Evolutionary conservation across 2,329 filamentous ascomycete species (phyloP), one percentile per base, ranked within the genome.

Genomic region (Ophiostoma novo-ulmi): DNA sequence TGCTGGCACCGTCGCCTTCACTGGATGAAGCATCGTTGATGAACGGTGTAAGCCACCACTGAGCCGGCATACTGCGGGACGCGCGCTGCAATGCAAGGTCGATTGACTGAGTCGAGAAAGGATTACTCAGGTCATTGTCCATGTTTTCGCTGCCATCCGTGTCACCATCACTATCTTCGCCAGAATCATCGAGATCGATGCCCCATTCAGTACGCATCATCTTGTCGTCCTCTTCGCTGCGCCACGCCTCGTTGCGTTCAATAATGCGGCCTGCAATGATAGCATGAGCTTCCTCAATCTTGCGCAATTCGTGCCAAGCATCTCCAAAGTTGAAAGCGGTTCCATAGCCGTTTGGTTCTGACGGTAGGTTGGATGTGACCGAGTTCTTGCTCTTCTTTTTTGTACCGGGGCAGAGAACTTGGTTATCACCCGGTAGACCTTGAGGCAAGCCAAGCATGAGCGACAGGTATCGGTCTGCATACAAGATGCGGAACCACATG

Each of bases 391-490:
- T 5, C 31, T 39, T 65, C 36, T 17, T 31, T 17, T 39, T 65
- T 1, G 20, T 39, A 5, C 35, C 61, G 11, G 64, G 35, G 22
- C n/a, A 38, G 14, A 61, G 41, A 10, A 71, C 65, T 20, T 63
- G 67, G 17, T 14, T 38, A 55, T 71, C 70, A 63, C 70, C 72
- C 0, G 73, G 70, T 1, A 75, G 74, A 26, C 78, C 80, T 63
- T 81, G 81, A 1, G 82, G 81, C 4, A 85, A 76, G 7, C 83
- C 83, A 0, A 85, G 76, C 76, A 84, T 80, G n/a, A 85, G 74
- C 3, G 79, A 84, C 2, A 86, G 77, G 66, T 83, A 82, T 2
- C 83, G 81, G 70, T 86, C 84, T 1, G 79, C 76, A 26, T 77
- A 76, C 0, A 85, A 75, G 0, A 86, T 77, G 10, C 81, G 81